Base-by-base conservation (phyloP, 2,329 filamentous ascomycete genomes). In the Colletotrichum zoysiae region DNA sequence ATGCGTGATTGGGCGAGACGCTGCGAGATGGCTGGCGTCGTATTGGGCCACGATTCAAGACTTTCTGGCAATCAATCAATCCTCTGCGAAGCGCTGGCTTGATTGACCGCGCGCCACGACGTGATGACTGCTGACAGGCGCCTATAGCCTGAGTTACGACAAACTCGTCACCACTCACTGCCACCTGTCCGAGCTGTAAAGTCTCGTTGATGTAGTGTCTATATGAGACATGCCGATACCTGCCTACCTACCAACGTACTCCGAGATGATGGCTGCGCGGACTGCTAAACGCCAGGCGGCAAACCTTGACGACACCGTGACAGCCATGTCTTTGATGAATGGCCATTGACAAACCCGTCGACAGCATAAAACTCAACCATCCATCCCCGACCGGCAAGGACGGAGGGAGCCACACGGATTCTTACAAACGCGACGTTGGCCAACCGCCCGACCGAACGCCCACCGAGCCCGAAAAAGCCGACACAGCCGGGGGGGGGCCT, bases 381-480 rank as follows among this genome's bases (percentile, higher is more conserved):
- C 64, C 53, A 59, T 51, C 44, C 59, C 53, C 40, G 40, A 71
- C 69, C 42, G 35, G 11, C 35, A 38, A 30, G 30, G 59, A 64
- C 38, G n/a, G 53, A 44, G 20, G 20, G 38, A 53, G 59, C 38
- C 44, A 16, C 44, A 33, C 53, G 38, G 44, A 40, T 46, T 68
- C 38, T 38, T 60, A 16, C 53, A 40, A 53, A 18, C 58, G 50
- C 69, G 69, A 64, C 53, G 65, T 71, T 35, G 51, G 44, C 20
- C 42, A 20, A 23, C n/a, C 63, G 69, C 69, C 65, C 50, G 40
- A 53, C 64, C 38, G 40, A 46, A 69, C 14, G 38, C 23, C 33
- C 20, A 71, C 69, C 60, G 64, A 59, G 65, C 65, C 65, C 50
- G 62, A 71, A 71, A 56, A 33, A 69, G 65, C 58, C 46, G 55